Conservation (phyloP, 1,284 basidiomycete species). For the Cryptococcus neoformans region DNA sequence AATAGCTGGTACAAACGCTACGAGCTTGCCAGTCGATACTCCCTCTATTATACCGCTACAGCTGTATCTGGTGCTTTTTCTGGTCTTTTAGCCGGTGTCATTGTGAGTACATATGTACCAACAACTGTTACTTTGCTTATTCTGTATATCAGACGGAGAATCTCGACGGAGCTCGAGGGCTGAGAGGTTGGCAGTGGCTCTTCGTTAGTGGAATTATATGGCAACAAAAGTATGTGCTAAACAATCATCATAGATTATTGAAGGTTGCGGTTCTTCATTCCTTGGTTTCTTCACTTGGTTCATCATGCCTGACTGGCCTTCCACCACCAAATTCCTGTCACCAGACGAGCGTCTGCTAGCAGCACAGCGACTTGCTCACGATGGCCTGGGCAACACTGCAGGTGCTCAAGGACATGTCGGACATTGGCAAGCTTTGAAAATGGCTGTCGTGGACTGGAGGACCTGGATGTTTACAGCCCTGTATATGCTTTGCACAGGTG, state of each 20-base stretch:
- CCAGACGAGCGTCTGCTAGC: slow-evolving; percentile 50
- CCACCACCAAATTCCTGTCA: slow-evolving; percentile 50
- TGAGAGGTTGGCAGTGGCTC: slow-evolving; percentile 48
- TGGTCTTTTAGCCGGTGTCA: slow-evolving; percentile 49
- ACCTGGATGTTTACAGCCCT: slow-evolving; percentile 44
- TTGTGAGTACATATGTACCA: slow-evolving; percentile 16
- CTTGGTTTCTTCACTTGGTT: slow-evolving; percentile 34
- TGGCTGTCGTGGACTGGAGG: slow-evolving; percentile 38
- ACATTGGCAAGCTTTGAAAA: slow-evolving; percentile 47
- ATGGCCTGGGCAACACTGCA: slow-evolving; percentile 45
- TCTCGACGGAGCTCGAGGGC: slow-evolving; percentile 42
- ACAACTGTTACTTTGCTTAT: neutral
- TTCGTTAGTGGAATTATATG: slow-evolving; percentile 14
- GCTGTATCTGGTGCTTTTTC: slow-evolving; percentile 49
- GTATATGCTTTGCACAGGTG: slow-evolving; percentile 50
- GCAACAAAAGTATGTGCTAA: neutral
- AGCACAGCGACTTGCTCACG: slow-evolving; percentile 48
- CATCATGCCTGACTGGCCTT: slow-evolving; percentile 47
- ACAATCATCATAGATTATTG: slow-evolving; percentile 21
- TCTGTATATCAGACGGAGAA: slow-evolving; percentile 26
- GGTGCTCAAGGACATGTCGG: slow-evolving; percentile 33
- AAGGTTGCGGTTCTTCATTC: slow-evolving; percentile 39
- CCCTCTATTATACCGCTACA: slow-evolving; percentile 49
- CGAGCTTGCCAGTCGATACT: slow-evolving; percentile 40
- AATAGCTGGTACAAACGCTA: slow-evolving; percentile 37